A percentile compares a stretch with the other conserved stretches of the same genome.
phyloP scores from a whole-genome alignment of 805 yeast species.

The Candida coleopterorum region DNA sequence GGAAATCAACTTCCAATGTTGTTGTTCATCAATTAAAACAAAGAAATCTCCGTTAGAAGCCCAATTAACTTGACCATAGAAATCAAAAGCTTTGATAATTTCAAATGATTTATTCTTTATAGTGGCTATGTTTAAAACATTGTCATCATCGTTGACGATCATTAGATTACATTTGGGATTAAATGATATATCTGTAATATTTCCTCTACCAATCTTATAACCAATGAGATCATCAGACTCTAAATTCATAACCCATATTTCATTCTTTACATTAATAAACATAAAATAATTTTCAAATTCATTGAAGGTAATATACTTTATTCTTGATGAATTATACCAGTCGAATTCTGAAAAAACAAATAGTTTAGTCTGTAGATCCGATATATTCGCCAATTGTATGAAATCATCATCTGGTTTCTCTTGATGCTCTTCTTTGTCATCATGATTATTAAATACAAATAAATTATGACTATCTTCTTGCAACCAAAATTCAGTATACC shows the following conservation, averaged over 20 bases:
- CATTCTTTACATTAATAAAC: slow-evolving; percentile 21
- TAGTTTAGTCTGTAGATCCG: slow-evolving; percentile 25
- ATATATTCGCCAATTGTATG: slow-evolving; percentile 32
- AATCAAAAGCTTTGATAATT: slow-evolving; percentile 11
- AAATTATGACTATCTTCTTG: slow-evolving; percentile 36
- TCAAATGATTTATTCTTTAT: slow-evolving; percentile 7
- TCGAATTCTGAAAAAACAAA: slow-evolving; percentile 20
- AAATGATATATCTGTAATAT: slow-evolving; percentile 10
- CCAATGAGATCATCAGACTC: slow-evolving; percentile 14
- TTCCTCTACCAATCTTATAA: slow-evolving; percentile 6
- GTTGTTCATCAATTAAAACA: slow-evolving; percentile 15
- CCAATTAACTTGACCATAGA: slow-evolving; percentile 19
- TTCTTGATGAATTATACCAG: slow-evolving; percentile 23
- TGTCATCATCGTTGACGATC: slow-evolving; percentile 11
- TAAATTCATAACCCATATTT: slow-evolving; percentile 22
- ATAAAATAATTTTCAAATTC: slow-evolving; percentile 22
- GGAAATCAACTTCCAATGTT: slow-evolving; percentile 29
- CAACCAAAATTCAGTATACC: slow-evolving; percentile 30
- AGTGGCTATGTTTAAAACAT: slow-evolving; percentile 9
- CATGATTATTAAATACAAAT: slow-evolving; percentile 22
- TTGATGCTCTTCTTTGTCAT: slow-evolving; percentile 10
- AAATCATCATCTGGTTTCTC: slow-evolving; percentile 9
- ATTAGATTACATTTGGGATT: slow-evolving; percentile 21
- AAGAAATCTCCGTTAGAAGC: slow-evolving; percentile 35
- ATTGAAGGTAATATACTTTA: slow-evolving; percentile 22